phyloP scores from a whole-genome alignment of 2,329 filamentous ascomycete genomes.

The Phaeosphaeriaceae sp. region DNA sequence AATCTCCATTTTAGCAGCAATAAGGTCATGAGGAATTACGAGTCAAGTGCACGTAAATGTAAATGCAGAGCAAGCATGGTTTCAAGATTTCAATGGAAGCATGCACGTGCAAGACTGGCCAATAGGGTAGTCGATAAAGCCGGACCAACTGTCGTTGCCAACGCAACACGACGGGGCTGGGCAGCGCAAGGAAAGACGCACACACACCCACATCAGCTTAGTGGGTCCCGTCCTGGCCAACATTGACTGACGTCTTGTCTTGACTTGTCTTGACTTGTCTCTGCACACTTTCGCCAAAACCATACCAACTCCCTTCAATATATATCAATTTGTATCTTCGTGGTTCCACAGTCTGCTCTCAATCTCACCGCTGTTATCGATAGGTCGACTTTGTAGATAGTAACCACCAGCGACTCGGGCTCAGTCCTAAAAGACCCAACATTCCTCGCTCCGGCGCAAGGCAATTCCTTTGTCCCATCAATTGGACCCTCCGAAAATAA shows the following conservation, averaged over 20 bases:
- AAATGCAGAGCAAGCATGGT: background rate
- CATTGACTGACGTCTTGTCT: slow-evolving; percentile 7
- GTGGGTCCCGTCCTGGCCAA: slow-evolving; percentile 3
- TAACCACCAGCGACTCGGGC: background rate
- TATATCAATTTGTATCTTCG: no score
- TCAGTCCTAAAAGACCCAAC: background rate
- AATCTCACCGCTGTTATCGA: slow-evolving; percentile 2
- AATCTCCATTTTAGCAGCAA: no score
- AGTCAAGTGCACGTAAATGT: no score
- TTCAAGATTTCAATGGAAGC: no score
- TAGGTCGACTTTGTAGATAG: background rate
- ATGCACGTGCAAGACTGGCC: no score
- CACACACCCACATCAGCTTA: slow-evolving; percentile 3
- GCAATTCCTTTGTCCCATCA: background rate
- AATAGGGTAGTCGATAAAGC: background rate
- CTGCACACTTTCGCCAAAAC: slow-evolving; percentile 1
- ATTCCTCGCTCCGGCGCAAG: slow-evolving; percentile 1
- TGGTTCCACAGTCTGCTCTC: background rate
- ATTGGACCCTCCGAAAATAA: slow-evolving; percentile 9
- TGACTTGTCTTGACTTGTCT: no score
- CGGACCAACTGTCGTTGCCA: slow-evolving; percentile 4
- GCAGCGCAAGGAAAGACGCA: background rate
- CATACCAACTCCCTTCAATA: background rate
- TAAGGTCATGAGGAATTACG: no score
- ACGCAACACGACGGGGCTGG: slow-evolving; percentile 5